Base-by-base conservation (phyloP, 345 rosid species). In the Gossypium ekmanianum region DNA sequence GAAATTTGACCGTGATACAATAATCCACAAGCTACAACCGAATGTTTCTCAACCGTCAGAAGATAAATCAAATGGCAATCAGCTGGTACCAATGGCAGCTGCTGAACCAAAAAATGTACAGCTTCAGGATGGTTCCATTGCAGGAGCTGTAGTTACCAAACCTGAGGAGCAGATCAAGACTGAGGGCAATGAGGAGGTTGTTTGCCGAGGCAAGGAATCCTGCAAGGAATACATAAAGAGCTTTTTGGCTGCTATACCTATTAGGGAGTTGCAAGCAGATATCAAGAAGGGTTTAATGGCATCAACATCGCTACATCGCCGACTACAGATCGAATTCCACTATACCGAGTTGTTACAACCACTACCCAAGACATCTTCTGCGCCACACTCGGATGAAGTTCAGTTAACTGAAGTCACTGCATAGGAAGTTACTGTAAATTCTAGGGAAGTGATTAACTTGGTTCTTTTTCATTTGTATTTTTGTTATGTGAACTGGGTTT, bases 161-260 rank as follows among this genome's bases (percentile, higher is more conserved):
- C 63, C 81, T 7, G 82, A 75, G 43, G 87, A 79, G 64, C 63
- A 71, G 1, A 20, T 59, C 52, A 82, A 70, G 59, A 72, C 67
- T 7, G 83, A 75, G 74, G 84, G 83, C 66, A 83, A 79, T 57
- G 88, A 80, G 72, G 84, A 82, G 81, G 87, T 69, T 44, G 84
- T 86, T 72, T 88, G 92, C 87, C 87, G 72, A 57, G 99, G 99
- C 48, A 95, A 91, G 81, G 94, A 92, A 57, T 83, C 96, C 8
- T 95, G 99, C 88, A 92, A 90, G 85, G 98, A 92, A 85, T 95
- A 92, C 65, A 87, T 95, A 78, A 95, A 91, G 92, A 92, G 88
- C 82, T 95, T 95, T 81, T 87, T 95, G 63, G 99, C 99, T 16
- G 95, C 99, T 27, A 92, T 95, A 55, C 98, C 99, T 1, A 88